Conservation (phyloP, 805 yeast genomes). For the Yamadazyma akitaensis region DNA sequence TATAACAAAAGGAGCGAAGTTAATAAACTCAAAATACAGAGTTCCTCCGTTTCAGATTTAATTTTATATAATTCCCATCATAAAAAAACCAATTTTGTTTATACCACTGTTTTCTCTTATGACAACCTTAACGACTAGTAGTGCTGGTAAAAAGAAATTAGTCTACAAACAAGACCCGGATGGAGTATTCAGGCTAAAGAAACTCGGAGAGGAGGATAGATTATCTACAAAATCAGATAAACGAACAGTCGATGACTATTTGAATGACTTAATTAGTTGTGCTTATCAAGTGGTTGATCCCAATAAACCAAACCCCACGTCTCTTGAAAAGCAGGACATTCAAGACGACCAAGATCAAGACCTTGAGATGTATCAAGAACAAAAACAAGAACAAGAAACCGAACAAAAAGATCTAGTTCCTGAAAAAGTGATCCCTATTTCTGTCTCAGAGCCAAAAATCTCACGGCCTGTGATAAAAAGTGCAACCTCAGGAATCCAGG, state of each 20-base stretch:
- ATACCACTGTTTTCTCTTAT: constrained; percentile 4
- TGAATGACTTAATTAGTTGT: constrained; percentile 32
- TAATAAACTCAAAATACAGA: too few species aligned
- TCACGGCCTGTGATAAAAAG: not conserved
- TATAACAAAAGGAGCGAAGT: not conserved
- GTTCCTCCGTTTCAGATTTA: too few species aligned
- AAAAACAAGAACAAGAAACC: not conserved
- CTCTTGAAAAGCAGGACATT: not conserved
- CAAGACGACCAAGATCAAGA: not conserved
- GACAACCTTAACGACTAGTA: constrained; percentile 19
- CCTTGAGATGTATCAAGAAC: not conserved
- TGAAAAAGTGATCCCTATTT: not conserved
- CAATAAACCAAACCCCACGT: constrained; percentile 1
- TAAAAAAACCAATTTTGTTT: too few species aligned
- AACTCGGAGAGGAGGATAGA: constrained; percentile 18
- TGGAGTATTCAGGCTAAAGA: constrained; percentile 35
- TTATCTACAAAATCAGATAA: constrained; percentile 15
- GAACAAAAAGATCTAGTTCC: not conserved
- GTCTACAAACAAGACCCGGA: constrained; percentile 38
- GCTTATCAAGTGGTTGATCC: constrained; percentile 24
- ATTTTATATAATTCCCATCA: not conserved
- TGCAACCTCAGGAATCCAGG: not conserved
- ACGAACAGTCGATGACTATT: constrained; percentile 22
- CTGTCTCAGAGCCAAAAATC: not conserved
- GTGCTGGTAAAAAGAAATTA: constrained; percentile 22